Conservation (phyloP, 2,329 filamentous ascomycete genomes). For the Pseudopyricularia javanii region DNA sequence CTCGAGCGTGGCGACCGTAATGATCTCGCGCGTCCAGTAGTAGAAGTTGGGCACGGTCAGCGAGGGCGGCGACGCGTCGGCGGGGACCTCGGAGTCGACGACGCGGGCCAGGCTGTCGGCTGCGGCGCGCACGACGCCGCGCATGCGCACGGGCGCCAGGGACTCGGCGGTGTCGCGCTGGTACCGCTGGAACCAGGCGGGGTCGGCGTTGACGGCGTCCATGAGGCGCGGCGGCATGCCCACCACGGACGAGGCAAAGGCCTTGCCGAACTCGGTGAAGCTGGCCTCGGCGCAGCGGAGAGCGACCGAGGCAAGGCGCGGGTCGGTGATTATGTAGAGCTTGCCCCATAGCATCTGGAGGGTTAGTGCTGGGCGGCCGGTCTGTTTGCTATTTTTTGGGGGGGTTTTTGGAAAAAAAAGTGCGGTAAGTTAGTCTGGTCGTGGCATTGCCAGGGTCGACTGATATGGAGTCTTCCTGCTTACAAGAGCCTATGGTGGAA, state of each 20-base stretch:
- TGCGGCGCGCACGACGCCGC: not conserved
- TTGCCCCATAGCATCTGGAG: constrained; percentile 29
- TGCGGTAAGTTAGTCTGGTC: not conserved
- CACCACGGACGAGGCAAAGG: constrained; percentile 23
- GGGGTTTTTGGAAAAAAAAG: not conserved
- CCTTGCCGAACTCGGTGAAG: constrained; percentile 27
- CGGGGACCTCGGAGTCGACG: constrained; percentile 24
- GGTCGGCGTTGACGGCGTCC: constrained; percentile 15
- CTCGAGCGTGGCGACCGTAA: not conserved
- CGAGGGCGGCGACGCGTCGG: constrained; percentile 20
- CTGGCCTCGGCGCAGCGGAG: constrained; percentile 26
- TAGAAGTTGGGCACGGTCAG: constrained; percentile 14
- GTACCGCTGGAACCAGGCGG: not conserved
- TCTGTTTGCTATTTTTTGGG: not conserved
- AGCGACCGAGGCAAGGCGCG: constrained; percentile 22
- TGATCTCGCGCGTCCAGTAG: constrained; percentile 11
- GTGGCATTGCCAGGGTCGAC: not conserved
- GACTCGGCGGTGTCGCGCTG: constrained; percentile 15
- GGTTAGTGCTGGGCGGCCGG: constrained; percentile 23
- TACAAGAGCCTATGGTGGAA: not conserved
- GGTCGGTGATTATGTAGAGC: constrained; percentile 28
- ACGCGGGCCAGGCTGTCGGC: not conserved
- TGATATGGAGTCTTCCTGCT: not conserved
- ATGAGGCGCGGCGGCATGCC: constrained; percentile 23
- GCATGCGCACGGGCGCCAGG: constrained; percentile 14